phyloP scores from a whole-genome alignment of 2,329 filamentous ascomycete species.

The Epichloe gansuensis region DNA sequence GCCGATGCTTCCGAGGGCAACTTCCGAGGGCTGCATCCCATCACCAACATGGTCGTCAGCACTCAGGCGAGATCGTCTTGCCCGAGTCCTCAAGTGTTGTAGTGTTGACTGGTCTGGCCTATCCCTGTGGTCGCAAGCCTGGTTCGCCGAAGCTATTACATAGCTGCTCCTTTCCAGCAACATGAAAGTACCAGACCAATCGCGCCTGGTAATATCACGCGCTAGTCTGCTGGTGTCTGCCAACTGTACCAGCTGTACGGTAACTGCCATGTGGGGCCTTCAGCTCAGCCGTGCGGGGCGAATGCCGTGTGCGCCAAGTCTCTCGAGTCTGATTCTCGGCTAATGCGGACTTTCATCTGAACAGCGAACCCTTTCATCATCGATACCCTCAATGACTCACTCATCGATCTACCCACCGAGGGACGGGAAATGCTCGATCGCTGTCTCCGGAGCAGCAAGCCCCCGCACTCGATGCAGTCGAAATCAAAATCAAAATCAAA shows the following conservation, averaged over 20 bases:
- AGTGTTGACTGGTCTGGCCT: not conserved
- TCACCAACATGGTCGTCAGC: not conserved
- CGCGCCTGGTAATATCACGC: not conserved
- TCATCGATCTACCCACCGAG: constrained; percentile 23
- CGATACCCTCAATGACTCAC: constrained; percentile 26
- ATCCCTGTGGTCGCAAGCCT: not conserved
- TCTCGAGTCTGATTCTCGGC: constrained; percentile 3
- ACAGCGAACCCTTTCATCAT: constrained; percentile 28
- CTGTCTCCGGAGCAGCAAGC: constrained; percentile 10
- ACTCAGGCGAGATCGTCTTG: too few relatives aligned
- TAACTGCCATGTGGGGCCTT: not conserved
- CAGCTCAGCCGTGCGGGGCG: not conserved
- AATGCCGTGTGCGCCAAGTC: not conserved
- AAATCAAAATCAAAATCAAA: not conserved
- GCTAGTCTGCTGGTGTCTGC: not conserved
- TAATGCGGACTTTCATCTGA: not conserved
- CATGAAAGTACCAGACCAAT: not conserved
- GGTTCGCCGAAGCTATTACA: not conserved
- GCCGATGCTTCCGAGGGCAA: too few relatives aligned
- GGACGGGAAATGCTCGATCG: constrained; percentile 23
- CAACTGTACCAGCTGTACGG: not conserved
- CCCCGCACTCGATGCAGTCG: not conserved
- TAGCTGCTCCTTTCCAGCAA: not conserved
- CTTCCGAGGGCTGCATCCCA: not conserved
- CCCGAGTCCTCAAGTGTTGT: too few relatives aligned